A percentile compares a stretch with the other conserved stretches of the same genome.
phyloP scores from a whole-genome alignment of 176 grass and related monocot genomes.

The Pharus latifolius region DNA sequence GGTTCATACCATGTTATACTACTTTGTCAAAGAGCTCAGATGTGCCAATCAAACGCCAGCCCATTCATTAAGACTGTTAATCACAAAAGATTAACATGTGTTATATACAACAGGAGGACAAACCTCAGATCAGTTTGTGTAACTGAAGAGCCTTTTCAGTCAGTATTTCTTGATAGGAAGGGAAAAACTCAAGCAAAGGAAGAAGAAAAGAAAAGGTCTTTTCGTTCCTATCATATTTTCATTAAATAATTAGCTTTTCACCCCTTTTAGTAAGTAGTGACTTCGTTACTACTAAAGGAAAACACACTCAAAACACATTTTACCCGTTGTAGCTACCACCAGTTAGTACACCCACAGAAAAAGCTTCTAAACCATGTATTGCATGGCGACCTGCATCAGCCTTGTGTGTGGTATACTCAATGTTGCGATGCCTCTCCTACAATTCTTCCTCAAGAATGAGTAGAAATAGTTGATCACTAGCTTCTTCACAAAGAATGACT shows the following conservation, averaged over 20 bases:
- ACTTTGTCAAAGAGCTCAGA: no score
- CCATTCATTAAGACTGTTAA: no score
- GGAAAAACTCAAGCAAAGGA: not conserved
- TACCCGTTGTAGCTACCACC: not conserved
- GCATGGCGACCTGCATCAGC: conserved; percentile 95
- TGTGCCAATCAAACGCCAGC: no score
- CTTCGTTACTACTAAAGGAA: conserved; percentile 10
- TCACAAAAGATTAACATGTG: no score
- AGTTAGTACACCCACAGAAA: conserved; percentile 10
- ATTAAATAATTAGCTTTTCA: not conserved
- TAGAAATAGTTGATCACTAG: conserved; percentile 97
- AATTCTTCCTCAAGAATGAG: conserved; percentile 84
- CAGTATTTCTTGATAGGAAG: not conserved
- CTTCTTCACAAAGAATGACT: conserved; percentile 91
- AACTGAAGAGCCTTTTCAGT: no score
- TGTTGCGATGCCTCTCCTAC: conserved; percentile 68
- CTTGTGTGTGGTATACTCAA: conserved; percentile 68
- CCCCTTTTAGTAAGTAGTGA: not conserved
- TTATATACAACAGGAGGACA: no score
- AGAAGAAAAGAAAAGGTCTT: not conserved
- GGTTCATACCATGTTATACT: no score
- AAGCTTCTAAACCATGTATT: conserved; percentile 75
- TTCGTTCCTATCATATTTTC: not conserved
- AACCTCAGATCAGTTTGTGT: no score
- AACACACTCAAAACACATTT: not conserved